These are phyloP conservation scores for Elaeis oleifera DNA, from an alignment of 202 grass and related monocot genomes.

Conservation along the genomic window DNA sequence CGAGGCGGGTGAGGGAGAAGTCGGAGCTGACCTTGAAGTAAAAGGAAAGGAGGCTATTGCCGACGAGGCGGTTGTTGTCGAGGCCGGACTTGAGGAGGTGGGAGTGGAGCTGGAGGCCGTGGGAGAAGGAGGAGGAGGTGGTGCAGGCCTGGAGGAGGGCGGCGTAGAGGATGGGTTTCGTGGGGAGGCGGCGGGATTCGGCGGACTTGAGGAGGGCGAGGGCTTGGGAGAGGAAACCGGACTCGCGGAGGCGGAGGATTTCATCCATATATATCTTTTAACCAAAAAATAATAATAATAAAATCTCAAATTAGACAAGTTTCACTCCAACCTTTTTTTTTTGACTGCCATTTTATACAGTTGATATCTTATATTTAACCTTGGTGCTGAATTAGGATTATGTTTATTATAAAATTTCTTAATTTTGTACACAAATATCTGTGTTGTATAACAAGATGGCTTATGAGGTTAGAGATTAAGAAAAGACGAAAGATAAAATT, in stretches of 20 bases:
- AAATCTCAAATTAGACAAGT: too few species aligned
- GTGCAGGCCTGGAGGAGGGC: constrained; percentile 30
- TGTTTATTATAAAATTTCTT: too few species aligned
- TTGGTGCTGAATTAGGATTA: too few species aligned
- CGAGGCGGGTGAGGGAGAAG: constrained; percentile 33
- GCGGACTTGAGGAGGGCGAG: not conserved
- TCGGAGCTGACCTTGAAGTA: constrained; percentile 58
- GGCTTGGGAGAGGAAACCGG: not conserved
- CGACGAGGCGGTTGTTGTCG: constrained; percentile 45
- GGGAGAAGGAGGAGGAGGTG: constrained; percentile 26
- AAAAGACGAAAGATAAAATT: too few species aligned
- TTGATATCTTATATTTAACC: too few species aligned
- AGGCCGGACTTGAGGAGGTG: constrained; percentile 39
- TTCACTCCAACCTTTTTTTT: too few species aligned
- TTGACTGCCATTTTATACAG: too few species aligned
- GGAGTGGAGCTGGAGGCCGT: constrained; percentile 46
- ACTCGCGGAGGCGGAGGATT: constrained; percentile 31
- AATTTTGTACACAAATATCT: too few species aligned
- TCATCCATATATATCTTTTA: not conserved
- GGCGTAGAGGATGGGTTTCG: constrained; percentile 35
- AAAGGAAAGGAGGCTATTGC: constrained; percentile 63
- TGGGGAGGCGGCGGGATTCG: constrained; percentile 4
- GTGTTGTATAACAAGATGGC: too few species aligned
- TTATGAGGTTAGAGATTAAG: too few species aligned
- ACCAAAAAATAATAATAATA: too few species aligned